Conservation (phyloP, 2,329 filamentous ascomycete genomes). For the Fusarium sp. region DNA sequence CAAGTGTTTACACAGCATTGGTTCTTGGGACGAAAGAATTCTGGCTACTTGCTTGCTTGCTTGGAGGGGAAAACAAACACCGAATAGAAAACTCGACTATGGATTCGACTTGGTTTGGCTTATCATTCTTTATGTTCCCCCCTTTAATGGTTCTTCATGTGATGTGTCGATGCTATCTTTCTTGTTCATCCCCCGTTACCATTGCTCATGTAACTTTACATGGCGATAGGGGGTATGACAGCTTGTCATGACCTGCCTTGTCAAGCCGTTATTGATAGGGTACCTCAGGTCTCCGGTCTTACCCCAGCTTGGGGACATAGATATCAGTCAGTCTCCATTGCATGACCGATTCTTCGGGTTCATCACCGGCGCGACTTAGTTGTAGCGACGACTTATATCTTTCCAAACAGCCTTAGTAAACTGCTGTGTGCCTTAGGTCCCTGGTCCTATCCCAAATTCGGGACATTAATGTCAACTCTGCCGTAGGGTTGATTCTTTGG, state of each 20-base stretch:
- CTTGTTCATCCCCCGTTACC: not conserved
- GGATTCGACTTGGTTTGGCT: not conserved
- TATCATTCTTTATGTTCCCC: not conserved
- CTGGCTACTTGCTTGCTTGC: not conserved
- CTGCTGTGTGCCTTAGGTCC: not conserved
- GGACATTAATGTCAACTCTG: not conserved
- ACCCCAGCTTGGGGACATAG: not conserved
- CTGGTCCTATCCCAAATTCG: not conserved
- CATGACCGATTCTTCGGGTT: not conserved
- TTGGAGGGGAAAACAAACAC: not conserved
- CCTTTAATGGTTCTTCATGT: not conserved
- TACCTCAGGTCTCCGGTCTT: not conserved
- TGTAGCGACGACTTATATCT: not conserved
- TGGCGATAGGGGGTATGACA: not conserved
- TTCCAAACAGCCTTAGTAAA: not conserved
- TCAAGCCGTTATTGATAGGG: not conserved
- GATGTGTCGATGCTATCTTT: not conserved
- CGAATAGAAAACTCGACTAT: not conserved
- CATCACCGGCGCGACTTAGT: not conserved
- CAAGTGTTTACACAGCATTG: slow-evolving; percentile 2
- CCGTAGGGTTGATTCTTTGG: not conserved
- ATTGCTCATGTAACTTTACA: not conserved
- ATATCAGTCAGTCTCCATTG: not conserved
- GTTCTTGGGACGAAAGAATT: not conserved
- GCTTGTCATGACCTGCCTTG: not conserved